phyloP scores from a whole-genome alignment of 495 filamentous ascomycete species.

The Glarea lozoyensis region DNA sequence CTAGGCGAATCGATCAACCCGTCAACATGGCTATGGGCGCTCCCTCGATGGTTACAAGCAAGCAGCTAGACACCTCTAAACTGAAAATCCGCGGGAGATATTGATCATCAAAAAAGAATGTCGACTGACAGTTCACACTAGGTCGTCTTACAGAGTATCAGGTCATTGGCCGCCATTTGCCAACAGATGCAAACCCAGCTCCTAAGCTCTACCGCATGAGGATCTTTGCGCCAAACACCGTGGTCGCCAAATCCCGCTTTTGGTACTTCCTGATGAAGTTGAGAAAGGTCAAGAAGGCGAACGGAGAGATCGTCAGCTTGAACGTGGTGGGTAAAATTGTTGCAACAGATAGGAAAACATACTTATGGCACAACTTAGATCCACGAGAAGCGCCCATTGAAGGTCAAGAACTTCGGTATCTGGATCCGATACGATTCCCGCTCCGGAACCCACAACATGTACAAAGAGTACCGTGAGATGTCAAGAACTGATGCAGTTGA shows the following conservation, averaged over 20 bases:
- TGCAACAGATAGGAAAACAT: neutral
- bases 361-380: conserved; percentile 48
- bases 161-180: conserved; percentile 98
- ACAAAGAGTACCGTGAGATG: conserved; percentile 99
- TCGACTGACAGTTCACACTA: conserved; percentile 26
- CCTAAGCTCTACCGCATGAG: conserved; percentile 99
- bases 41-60: no score
- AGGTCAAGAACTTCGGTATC: conserved; percentile 99
- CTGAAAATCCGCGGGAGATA: neutral
- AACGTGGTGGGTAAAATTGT: conserved; percentile 65
- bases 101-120: neutral
- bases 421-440: conserved; percentile 99
- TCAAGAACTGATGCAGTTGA: conserved; percentile 90
- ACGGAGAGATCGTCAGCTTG: conserved; percentile 95
- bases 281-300: conserved; percentile 99
- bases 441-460: conserved; percentile 99
- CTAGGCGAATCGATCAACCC: no score
- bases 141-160: conserved; percentile 99
- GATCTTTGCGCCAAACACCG: conserved; percentile 95
- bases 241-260: conserved; percentile 98
- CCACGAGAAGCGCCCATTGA: conserved; percentile 93
- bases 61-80: no score
- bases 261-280: conserved; percentile 99
- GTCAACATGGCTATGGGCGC: no score
- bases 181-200: conserved; percentile 86